Conservation (phyloP, 352 stramenopile species). For the Globisporangium nunn region DNA sequence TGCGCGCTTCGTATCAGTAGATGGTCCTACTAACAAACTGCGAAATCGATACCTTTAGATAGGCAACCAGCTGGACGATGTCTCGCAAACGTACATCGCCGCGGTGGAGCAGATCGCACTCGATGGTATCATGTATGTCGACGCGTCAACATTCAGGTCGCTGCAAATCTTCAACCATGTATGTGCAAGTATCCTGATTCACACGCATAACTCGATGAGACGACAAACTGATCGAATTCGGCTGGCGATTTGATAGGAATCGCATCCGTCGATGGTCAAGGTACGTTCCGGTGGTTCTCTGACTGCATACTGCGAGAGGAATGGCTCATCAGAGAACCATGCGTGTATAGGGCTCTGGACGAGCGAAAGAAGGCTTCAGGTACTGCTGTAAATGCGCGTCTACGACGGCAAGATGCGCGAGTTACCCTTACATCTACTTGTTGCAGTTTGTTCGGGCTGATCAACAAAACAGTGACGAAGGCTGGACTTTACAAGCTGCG, state of each 20-base stretch:
- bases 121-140: constrained; percentile 77
- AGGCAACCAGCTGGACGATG: constrained; percentile 71
- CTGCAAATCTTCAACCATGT: constrained; percentile 83
- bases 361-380: constrained; percentile 84
- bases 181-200: constrained; percentile 2
- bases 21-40: background rate
- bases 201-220: background rate
- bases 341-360: constrained; percentile 35
- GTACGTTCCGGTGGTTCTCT: constrained; percentile 14
- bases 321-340: background rate
- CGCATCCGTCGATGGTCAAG: constrained; percentile 73
- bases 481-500: constrained; percentile 50
- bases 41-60: constrained; percentile 29
- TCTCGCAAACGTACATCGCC: constrained; percentile 42
- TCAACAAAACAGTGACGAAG: constrained; percentile 79
- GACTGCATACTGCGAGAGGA: background rate
- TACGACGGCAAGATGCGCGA: background rate
- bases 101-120: constrained; percentile 59
- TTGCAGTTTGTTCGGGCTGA: constrained; percentile 57
- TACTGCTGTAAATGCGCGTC: constrained; percentile 9
- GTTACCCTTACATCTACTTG: constrained; percentile 3
- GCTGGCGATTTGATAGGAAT: constrained; percentile 34
- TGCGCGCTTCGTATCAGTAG: background rate
- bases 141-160: constrained; percentile 57
- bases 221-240: background rate